These are phyloP conservation scores for Leccinum subgranulosum DNA, from an alignment of 768 basidiomycete species.

Conservation along the genomic window DNA sequence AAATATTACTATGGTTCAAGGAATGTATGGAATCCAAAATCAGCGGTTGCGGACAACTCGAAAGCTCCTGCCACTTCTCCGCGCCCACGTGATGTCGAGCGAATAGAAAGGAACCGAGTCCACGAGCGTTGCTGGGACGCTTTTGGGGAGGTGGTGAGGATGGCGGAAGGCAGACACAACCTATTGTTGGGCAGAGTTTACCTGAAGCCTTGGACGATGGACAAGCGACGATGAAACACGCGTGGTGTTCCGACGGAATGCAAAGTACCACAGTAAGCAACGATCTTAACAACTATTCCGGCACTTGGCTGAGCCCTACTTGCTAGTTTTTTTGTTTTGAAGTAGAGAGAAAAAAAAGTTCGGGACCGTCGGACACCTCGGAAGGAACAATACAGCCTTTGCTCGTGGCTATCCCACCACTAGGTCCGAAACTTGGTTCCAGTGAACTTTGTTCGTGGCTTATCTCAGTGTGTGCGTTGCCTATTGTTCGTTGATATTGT, in stretches of 20 bases:
- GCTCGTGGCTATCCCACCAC: conserved; percentile 2
- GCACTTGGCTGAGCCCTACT: neutral
- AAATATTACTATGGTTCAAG: conserved; percentile 21
- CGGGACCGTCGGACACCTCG: neutral
- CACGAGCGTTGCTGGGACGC: conserved; percentile 42
- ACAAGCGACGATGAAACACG: conserved; percentile 1
- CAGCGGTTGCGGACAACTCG: conserved; percentile 23
- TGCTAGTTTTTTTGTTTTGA: neutral
- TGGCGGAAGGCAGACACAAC: conserved; percentile 56
- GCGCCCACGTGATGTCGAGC: conserved; percentile 15
- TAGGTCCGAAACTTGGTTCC: neutral
- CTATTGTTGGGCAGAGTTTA: conserved; percentile 49
- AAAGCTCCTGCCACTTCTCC: conserved; percentile 9
- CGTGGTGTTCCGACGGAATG: neutral
- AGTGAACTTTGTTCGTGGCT: conserved; percentile 11
- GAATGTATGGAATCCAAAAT: conserved; percentile 40
- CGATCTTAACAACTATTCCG: neutral
- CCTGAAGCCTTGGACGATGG: conserved; percentile 26
- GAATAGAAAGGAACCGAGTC: conserved; percentile 26
- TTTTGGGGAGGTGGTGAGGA: conserved; percentile 49
- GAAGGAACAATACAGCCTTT: conserved; percentile 16
- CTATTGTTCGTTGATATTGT: conserved; percentile 25
- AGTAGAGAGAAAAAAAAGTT: neutral
- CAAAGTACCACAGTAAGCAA: conserved; percentile 5
- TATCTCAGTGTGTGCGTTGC: neutral